Evolutionary conservation across 192 early-diverging fungal genomes (phyloP).

Genomic region (Dimargaris xerosporica): DNA sequence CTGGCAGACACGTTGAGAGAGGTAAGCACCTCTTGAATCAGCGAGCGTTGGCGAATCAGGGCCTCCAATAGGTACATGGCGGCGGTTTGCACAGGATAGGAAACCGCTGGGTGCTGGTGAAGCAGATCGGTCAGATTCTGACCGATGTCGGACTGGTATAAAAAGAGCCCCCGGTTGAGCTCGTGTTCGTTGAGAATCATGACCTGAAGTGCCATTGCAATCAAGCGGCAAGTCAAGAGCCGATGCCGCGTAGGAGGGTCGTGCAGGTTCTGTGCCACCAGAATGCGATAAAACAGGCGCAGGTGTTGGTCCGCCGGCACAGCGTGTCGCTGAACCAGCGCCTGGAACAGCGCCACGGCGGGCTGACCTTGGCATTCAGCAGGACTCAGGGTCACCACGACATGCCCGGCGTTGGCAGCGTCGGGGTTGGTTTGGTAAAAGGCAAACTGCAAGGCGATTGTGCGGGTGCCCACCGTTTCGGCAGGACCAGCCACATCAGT

Average conservation of each 20-base stretch:
- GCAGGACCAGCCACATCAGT: slow-evolving; percentile 25
- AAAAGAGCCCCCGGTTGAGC: slow-evolving; percentile 55
- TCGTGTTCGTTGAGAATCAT: slow-evolving; percentile 30
- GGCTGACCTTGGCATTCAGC: slow-evolving; percentile 18
- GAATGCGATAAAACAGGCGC: slow-evolving; percentile 62
- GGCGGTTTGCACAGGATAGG: slow-evolving; percentile 56
- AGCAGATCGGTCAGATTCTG: slow-evolving; percentile 59
- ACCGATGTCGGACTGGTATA: slow-evolving; percentile 80
- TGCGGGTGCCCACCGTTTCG: slow-evolving; percentile 21
- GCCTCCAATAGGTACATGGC: slow-evolving; percentile 72
- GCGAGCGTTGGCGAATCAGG: slow-evolving; percentile 59
- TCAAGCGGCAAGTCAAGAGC: slow-evolving; percentile 55
- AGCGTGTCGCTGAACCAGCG: slow-evolving; percentile 45
- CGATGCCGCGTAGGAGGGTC: slow-evolving; percentile 31
- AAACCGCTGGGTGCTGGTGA: slow-evolving; percentile 51
- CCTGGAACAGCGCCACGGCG: slow-evolving; percentile 37
- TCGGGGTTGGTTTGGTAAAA: slow-evolving; percentile 31
- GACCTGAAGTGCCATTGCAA: slow-evolving; percentile 66
- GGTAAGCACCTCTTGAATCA: slow-evolving; percentile 62
- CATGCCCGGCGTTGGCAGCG: slow-evolving; percentile 31
- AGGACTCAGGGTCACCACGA: slow-evolving; percentile 36
- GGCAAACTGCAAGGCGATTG: slow-evolving; percentile 33
- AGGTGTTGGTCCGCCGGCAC: slow-evolving; percentile 62
- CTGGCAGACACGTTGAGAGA: slow-evolving; percentile 86
- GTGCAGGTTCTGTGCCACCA: slow-evolving; percentile 46